Conservation (phyloP, 495 filamentous ascomycete genomes). For the Neurospora hispaniola region DNA sequence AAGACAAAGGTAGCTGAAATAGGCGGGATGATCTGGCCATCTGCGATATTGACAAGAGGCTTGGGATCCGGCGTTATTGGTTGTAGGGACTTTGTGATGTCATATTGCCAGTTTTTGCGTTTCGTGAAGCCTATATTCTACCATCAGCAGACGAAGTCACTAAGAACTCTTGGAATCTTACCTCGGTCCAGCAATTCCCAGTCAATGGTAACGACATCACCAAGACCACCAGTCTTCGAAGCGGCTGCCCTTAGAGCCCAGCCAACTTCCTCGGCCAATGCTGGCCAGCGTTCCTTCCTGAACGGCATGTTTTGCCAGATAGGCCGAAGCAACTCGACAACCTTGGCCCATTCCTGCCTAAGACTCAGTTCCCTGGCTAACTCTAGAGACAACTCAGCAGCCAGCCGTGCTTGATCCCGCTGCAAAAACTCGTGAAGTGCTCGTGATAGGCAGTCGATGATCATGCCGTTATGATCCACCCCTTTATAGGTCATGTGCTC, state of each 20-base stretch:
- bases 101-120: constrained; percentile 55
- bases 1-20: constrained; percentile 67
- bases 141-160: neutral
- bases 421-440: constrained; percentile 56
- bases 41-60: constrained; percentile 52
- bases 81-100: constrained; percentile 61
- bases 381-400: constrained; percentile 59
- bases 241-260: constrained; percentile 71
- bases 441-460: constrained; percentile 47
- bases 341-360: constrained; percentile 51
- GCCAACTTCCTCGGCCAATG: constrained; percentile 58
- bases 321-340: constrained; percentile 55
- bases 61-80: constrained; percentile 44
- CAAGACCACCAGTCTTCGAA: constrained; percentile 46
- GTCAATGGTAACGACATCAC: constrained; percentile 61
- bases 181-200: constrained; percentile 70
- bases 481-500: constrained; percentile 29
- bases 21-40: constrained; percentile 60
- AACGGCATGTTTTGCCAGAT: constrained; percentile 65
- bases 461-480: constrained; percentile 53
- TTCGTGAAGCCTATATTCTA: constrained; percentile 44
- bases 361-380: constrained; percentile 57
- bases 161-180: constrained; percentile 25
- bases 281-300: constrained; percentile 73
- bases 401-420: constrained; percentile 50